Conservation (phyloP, 2,329 filamentous ascomycete species). For the Nemania diffusa region DNA sequence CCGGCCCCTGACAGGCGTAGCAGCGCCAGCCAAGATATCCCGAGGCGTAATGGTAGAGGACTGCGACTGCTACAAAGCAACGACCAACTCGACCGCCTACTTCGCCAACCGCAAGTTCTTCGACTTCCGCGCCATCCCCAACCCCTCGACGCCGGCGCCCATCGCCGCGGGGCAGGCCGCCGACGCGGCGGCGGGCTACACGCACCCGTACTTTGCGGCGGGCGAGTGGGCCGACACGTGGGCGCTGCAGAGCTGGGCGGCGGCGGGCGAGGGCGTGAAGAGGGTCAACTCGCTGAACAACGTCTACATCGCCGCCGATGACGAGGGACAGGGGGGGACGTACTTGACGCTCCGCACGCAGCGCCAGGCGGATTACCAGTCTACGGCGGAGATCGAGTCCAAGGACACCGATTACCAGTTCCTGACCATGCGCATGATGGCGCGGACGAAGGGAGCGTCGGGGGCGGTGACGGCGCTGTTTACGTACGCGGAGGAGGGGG, state of each 20-base stretch:
- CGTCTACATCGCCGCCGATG: conserved; percentile 57
- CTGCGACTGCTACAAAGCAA: conserved; percentile 39
- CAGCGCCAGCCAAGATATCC: not conserved
- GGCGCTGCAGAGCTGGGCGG: conserved; percentile 44
- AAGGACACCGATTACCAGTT: conserved; percentile 49
- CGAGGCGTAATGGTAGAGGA: too few species aligned
- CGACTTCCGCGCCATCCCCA: conserved; percentile 58
- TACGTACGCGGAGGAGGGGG: conserved; percentile 58
- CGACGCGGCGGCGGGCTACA: conserved; percentile 44
- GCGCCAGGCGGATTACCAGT: conserved; percentile 58
- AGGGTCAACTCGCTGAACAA: conserved; percentile 55
- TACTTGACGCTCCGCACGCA: conserved; percentile 60
- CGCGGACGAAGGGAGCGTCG: conserved; percentile 58
- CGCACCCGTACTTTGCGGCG: conserved; percentile 50
- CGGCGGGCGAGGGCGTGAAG: conserved; percentile 44
- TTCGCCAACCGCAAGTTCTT: conserved; percentile 60
- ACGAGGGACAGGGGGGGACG: conserved; percentile 48
- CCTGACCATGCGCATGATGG: conserved; percentile 57
- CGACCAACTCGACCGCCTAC: conserved; percentile 46
- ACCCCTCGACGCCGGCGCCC: conserved; percentile 45
- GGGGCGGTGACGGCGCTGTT: conserved; percentile 65
- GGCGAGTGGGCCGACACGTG: conserved; percentile 47
- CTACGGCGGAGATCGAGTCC: conserved; percentile 60
- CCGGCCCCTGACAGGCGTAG: conserved; percentile 21
- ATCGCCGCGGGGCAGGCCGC: conserved; percentile 39